Evolutionary conservation across 306 rosid genomes (phyloP), one percentile per base, ranked within the genome.

Genomic region (Begonia masoniana): DNA sequence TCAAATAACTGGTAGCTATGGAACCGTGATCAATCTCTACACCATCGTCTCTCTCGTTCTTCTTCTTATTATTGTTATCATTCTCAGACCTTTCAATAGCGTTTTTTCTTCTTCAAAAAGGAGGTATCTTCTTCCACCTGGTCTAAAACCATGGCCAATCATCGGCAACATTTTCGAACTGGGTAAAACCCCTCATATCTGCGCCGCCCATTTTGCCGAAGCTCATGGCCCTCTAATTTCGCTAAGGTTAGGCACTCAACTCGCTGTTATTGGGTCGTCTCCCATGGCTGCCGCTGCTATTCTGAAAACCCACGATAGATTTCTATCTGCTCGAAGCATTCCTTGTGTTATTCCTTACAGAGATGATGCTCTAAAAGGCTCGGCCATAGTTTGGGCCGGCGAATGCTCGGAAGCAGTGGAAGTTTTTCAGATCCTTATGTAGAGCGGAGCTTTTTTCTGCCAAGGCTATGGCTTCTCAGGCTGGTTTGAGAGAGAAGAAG

Each of bases 101-200:
- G 39, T 5, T 31, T 31, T 31, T 31, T 31, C 39, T 31, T 45
- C 49, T n/a, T 10, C 49, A 12, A 45, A 45, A 45, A 5, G n/a
- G n/a, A 51, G 15, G n/a, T 36, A 6, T 17, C 51, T 56, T 7
- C 50, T 64, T 50, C 62, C 62, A 56, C 62, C 57, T 13, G 62
- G 69, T 23, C 69, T 62, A 10, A 49, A 13, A 13, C 51, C 43
- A 54, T 60, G 72, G 72, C 66, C 72, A 13, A 60, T 67, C n/a
- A 8, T 67, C 0, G 72, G 72, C 51, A 67, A 66, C 36, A 19
- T 52, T 26, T 46, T 47, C n/a, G 56, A 58, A 51, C 7, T 52
- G 23, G 59, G 59, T 6, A 24, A 8, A 0, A 26, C 10, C 12
- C 64, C 59, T 47, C 65, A 58, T 13, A 8, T 54, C n/a, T 14